These are phyloP conservation scores for Cydonia oblonga DNA, from an alignment of 331 rosid genomes.

Conservation along the genomic window DNA sequence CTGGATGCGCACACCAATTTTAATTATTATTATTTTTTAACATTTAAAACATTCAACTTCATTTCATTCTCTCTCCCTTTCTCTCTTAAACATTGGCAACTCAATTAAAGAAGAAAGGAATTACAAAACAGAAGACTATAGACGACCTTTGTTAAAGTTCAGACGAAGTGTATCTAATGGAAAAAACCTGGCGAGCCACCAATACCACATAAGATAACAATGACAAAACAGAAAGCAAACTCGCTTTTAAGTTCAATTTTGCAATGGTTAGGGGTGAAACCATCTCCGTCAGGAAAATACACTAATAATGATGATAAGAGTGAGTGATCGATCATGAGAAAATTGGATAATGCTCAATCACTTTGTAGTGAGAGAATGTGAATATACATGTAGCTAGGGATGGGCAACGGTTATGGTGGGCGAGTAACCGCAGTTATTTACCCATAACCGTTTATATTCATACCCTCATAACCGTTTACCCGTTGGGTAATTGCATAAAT, in stretches of 20 bases:
- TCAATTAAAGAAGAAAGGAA: no score
- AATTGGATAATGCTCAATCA: neutral
- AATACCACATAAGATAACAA: no score
- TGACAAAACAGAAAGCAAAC: neutral
- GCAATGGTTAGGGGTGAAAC: neutral
- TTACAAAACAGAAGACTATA: neutral
- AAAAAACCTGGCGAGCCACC: neutral
- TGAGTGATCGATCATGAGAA: neutral
- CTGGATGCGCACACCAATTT: constrained; percentile 51
- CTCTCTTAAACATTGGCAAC: neutral
- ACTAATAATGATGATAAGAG: neutral
- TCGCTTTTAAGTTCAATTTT: neutral
- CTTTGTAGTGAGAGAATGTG: neutral
- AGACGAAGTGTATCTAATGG: neutral
- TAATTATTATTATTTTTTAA: no score
- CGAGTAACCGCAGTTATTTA: no score
- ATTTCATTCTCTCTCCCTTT: neutral
- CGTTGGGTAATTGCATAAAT: no score
- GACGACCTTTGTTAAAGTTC: neutral
- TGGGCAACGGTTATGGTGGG: no score
- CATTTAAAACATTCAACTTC: no score
- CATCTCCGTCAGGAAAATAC: neutral
- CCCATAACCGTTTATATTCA: no score
- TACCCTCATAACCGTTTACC: no score
- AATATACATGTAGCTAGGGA: no score